Evolutionary conservation across 1,139 yeast genomes (phyloP), one percentile per base, ranked within the genome.

Genomic region (Spathaspora sp.): DNA sequence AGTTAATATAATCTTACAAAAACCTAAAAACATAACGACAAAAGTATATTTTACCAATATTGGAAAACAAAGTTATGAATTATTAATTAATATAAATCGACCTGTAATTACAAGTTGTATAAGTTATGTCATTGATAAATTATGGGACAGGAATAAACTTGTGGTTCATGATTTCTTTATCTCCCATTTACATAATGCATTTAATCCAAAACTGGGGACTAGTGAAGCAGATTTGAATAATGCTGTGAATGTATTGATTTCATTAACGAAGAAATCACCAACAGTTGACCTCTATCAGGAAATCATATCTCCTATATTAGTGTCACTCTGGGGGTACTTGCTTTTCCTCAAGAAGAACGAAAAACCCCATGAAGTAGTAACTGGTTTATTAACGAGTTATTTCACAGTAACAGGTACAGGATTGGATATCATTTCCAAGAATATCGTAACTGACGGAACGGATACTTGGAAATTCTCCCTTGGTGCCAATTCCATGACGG

Each of bases 161-260:
- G 79, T 88, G 5, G 76, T 82, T 0, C 63, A 62, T 18, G 89
- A 86, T 58, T 88, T 88, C 53, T 61, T 88, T 8, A 72, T 84
- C 46, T 64, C 65, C 36, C 68, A 57, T 45, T 60, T 85, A 0
- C 80, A 85, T 81, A 38, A 51, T 0, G 60, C 60, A 0, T 66
- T 83, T 37, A 59, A 65, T 47, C 84, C 84, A 0, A 11, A 11
- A n/a, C n/a, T 17, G 7, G 53, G 47, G 10, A 52, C 76, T 0
- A 47, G 71, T 9, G 87, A 80, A 46, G 68, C 72, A 11, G 73
- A 73, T 7, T 59, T 87, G 15, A 86, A 86, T 55, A 82, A 85
- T 60, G 71, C 72, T 7, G 66, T 86, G n/a, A 85, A 84, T 59
- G 89, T 85, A 0, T 56, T 86, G 13, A 66, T 86, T 1, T 81